Percentiles rank a stretch among this genome's conserved stretches.
Conservation (phyloP, 2,329 filamentous ascomycete species). For the Bipolaris oryzae region DNA sequence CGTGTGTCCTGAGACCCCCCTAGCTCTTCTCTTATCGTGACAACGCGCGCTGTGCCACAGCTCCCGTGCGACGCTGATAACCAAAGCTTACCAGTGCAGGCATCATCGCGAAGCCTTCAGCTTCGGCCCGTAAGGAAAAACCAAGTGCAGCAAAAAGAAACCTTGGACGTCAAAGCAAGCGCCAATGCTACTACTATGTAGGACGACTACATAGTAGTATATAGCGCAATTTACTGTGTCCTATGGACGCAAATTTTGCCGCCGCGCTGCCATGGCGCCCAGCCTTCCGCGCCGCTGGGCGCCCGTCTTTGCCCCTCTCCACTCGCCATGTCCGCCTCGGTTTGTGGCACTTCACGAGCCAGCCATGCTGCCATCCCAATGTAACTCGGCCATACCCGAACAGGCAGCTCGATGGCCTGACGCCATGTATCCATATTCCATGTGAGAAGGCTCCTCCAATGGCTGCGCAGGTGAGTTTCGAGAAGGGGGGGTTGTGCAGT, state of each 20-base stretch:
- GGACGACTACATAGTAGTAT: background rate
- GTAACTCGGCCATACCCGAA: slow-evolving; percentile 18
- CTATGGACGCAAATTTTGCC: slow-evolving; percentile 5
- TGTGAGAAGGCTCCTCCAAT: background rate
- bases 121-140: background rate
- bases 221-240: background rate
- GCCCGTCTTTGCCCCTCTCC: slow-evolving; percentile 1
- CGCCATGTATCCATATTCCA: slow-evolving; percentile 1
- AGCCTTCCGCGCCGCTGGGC: slow-evolving; percentile 20
- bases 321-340: slow-evolving; percentile 8
- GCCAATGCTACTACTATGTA: background rate
- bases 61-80: background rate
- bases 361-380: slow-evolving; percentile 7
- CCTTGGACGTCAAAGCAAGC: background rate
- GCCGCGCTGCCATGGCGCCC: slow-evolving; percentile 22
- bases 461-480: background rate
- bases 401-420: slow-evolving; percentile 24
- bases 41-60: slow-evolving; percentile 5
- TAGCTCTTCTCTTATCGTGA: slow-evolving; percentile 26
- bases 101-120: background rate
- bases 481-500: background rate
- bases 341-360: slow-evolving; percentile 6
- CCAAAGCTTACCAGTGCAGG: background rate
- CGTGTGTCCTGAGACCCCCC: background rate
- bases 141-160: background rate